phyloP scores from a whole-genome alignment of 2,329 filamentous ascomycete species.

The Calonectria crousiana region DNA sequence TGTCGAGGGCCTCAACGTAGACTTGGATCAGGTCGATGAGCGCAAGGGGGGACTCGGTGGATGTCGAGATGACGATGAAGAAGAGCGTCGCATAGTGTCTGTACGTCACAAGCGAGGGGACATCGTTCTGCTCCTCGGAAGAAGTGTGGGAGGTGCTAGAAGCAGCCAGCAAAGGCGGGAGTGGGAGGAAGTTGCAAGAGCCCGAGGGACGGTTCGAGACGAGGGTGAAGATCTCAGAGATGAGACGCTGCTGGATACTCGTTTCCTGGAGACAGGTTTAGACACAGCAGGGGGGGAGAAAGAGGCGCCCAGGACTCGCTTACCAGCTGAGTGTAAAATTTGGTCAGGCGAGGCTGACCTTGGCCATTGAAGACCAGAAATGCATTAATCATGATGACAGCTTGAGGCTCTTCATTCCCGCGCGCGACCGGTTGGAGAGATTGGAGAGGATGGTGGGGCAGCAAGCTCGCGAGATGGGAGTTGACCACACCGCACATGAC shows the following conservation, averaged over 20 bases:
- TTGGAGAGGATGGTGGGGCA: constrained; percentile 39
- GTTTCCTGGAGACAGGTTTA: constrained; percentile 76
- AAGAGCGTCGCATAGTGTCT: constrained; percentile 98
- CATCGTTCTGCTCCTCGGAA: constrained; percentile 82
- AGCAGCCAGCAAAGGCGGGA: constrained; percentile 73
- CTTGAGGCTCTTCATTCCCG: constrained; percentile 36
- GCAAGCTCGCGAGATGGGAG: constrained; percentile 15
- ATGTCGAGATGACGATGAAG: constrained; percentile 98
- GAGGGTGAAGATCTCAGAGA: constrained; percentile 96
- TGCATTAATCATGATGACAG: constrained; percentile 88
- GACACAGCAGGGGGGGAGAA: constrained; percentile 4
- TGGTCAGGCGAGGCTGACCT: constrained; percentile 94
- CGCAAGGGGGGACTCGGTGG: constrained; percentile 94
- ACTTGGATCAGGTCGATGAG: constrained; percentile 98
- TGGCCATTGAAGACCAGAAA: constrained; percentile 99
- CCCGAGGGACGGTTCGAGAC: constrained; percentile 92
- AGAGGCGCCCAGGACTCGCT: constrained; percentile 22
- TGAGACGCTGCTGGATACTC: constrained; percentile 94
- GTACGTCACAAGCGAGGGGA: constrained; percentile 95
- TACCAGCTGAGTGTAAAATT: constrained; percentile 98
- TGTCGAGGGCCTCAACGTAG: constrained; percentile 94
- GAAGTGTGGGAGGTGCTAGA: constrained; percentile 73
- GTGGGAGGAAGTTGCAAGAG: constrained; percentile 96
- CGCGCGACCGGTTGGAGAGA: neutral
- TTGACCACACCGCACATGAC: constrained; percentile 33